Percentiles rank a stretch among this genome's conserved stretches.
Evolutionary conservation across 169 alveolate genomes (phyloP).

Genomic region (Eimeria acervulina): DNA sequence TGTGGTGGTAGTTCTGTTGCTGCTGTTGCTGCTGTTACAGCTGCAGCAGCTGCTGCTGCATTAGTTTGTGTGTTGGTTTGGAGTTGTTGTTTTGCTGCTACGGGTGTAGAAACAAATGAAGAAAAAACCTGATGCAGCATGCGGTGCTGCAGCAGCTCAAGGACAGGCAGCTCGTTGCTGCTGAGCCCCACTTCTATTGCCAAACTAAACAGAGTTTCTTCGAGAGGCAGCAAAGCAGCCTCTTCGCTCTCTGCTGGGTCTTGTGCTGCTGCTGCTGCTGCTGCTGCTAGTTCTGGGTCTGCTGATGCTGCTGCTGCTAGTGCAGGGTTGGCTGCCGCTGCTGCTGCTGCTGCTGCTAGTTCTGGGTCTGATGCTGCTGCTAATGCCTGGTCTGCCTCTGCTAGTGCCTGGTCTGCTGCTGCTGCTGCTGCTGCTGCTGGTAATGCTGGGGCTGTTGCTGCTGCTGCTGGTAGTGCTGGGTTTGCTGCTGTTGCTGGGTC

Average conservation of each 20-base stretch:
- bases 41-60: too few relatives aligned
- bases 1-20: too few relatives aligned
- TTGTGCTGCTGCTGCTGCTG: too few relatives aligned
- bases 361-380: neutral
- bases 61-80: neutral
- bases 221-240: neutral
- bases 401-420: neutral
- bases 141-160: constrained; percentile 35
- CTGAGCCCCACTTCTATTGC: constrained; percentile 2
- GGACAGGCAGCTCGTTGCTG: constrained; percentile 19
- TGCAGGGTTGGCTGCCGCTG: too few relatives aligned
- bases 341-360: neutral
- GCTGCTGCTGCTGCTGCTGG: constrained; percentile 40
- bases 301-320: neutral
- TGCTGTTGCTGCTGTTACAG: too few relatives aligned
- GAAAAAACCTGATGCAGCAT: constrained; percentile 3
- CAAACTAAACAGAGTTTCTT: neutral
- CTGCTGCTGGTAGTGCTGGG: neutral
- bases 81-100: neutral
- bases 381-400: neutral
- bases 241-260: neutral
- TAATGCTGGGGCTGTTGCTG: neutral
- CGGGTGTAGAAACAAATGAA: neutral
- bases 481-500: neutral
- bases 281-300: neutral